Conservation (phyloP, 2,329 filamentous ascomycete species). For the Penicillium occitanis region DNA sequence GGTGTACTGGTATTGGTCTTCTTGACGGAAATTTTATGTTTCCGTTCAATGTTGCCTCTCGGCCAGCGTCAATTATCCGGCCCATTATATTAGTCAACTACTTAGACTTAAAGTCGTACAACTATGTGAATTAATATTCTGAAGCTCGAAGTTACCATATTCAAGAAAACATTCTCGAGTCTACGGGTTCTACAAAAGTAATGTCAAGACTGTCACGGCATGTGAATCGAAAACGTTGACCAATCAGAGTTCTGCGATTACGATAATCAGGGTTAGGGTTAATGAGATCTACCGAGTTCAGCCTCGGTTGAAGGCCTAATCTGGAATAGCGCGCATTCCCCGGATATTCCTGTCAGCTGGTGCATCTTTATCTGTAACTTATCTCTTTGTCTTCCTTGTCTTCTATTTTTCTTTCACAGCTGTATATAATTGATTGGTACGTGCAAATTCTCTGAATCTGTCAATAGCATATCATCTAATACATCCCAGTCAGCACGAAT, state of each 20-base stretch:
- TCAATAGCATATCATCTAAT: background rate
- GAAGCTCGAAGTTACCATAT: background rate
- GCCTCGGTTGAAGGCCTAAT: constrained; percentile 14
- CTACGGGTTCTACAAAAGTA: background rate
- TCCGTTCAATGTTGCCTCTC: background rate
- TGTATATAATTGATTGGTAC: background rate
- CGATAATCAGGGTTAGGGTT: too few relatives aligned
- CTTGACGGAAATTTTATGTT: background rate
- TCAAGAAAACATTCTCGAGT: background rate
- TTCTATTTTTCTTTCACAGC: background rate
- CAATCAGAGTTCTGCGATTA: background rate
- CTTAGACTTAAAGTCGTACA: background rate
- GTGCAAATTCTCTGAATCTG: background rate
- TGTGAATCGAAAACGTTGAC: background rate
- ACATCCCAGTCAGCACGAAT: background rate
- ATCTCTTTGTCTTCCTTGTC: background rate
- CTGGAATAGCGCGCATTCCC: background rate
- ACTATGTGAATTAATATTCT: background rate
- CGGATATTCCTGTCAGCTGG: background rate
- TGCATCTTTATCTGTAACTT: background rate
- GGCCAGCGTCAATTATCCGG: background rate
- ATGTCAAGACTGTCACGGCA: background rate
- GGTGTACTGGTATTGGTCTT: background rate
- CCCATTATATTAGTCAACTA: background rate
- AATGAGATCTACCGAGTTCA: background rate